These are phyloP conservation scores for Entoloma clypeatum DNA, from an alignment of 1,284 basidiomycete genomes.

Conservation along the genomic window DNA sequence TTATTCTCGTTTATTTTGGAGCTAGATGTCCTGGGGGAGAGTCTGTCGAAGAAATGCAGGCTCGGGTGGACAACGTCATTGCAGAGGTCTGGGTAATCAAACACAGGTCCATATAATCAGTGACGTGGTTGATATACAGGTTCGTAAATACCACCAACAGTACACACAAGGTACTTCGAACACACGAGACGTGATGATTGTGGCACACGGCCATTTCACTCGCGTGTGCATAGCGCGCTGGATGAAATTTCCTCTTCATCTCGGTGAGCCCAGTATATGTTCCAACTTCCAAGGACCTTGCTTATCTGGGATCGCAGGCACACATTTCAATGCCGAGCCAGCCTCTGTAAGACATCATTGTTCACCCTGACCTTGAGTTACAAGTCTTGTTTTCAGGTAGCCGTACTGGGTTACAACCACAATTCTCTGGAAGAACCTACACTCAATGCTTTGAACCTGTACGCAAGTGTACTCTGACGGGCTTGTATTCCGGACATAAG, in stretches of 20 bases:
- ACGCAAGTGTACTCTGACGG: constrained; percentile 42
- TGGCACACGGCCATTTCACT: constrained; percentile 84
- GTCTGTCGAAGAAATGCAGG: constrained; percentile 73
- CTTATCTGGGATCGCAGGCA: constrained; percentile 41
- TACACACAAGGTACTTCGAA: constrained; percentile 65
- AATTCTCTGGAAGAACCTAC: constrained; percentile 71
- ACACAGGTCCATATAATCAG: not conserved
- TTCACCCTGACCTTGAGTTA: constrained; percentile 7
- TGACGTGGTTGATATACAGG: constrained; percentile 35
- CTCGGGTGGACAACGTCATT: constrained; percentile 76
- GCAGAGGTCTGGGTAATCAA: constrained; percentile 43
- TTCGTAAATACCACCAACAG: constrained; percentile 71
- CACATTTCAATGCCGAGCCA: constrained; percentile 77
- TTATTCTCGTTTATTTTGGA: constrained; percentile 7
- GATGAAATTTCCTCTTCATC: constrained; percentile 62
- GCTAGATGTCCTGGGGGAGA: constrained; percentile 84
- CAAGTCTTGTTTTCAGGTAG: constrained; percentile 42
- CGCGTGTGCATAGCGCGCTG: constrained; percentile 81
- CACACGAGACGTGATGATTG: constrained; percentile 68
- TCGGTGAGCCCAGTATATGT: constrained; percentile 44
- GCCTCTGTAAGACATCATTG: constrained; percentile 55
- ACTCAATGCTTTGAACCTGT: constrained; percentile 70
- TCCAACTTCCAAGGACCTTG: not conserved
- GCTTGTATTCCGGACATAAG: too few species aligned
- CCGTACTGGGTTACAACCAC: constrained; percentile 75